These are phyloP conservation scores for Vitis rotundifolia DNA, from an alignment of 164 flowering plant species.

Conservation along the genomic window DNA sequence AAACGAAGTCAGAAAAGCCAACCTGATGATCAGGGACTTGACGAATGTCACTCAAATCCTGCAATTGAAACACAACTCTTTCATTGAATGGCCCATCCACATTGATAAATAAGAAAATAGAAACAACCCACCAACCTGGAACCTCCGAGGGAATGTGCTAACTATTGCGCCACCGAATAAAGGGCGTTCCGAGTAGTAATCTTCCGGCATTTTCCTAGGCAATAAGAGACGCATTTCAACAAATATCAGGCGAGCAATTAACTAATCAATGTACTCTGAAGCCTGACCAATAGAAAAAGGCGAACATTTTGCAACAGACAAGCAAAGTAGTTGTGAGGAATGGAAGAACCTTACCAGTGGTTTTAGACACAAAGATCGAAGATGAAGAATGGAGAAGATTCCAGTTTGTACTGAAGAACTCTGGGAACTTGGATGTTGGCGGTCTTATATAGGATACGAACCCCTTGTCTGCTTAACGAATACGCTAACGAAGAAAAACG, in stretches of 20 bases:
- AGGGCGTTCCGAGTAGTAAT: constrained; percentile 32
- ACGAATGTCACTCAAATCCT: constrained; percentile 84
- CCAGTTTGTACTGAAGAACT: not conserved
- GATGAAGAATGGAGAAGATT: not conserved
- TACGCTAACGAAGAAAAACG: not conserved
- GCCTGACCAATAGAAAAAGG: no score
- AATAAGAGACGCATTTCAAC: no score
- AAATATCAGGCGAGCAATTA: no score
- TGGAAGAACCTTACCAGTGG: no score
- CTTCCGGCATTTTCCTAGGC: constrained; percentile 25
- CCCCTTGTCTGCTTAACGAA: no score
- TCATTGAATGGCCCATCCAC: not conserved
- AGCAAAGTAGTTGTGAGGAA: no score
- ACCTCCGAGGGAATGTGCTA: constrained; percentile 54
- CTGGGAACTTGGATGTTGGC: not conserved
- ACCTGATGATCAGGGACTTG: constrained; percentile 97
- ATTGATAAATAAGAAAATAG: not conserved
- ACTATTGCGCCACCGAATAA: constrained; percentile 78
- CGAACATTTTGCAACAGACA: no score
- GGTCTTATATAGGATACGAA: not conserved
- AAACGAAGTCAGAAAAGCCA: not conserved
- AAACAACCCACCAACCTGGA: constrained; percentile 47
- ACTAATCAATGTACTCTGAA: no score
- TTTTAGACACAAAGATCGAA: no score
- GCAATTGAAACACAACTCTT: constrained; percentile 7